A percentile compares a stretch with the other conserved stretches of the same genome.
Evolutionary conservation across 495 filamentous ascomycete genomes (phyloP).

Genomic region (Jackrogersella minutella): DNA sequence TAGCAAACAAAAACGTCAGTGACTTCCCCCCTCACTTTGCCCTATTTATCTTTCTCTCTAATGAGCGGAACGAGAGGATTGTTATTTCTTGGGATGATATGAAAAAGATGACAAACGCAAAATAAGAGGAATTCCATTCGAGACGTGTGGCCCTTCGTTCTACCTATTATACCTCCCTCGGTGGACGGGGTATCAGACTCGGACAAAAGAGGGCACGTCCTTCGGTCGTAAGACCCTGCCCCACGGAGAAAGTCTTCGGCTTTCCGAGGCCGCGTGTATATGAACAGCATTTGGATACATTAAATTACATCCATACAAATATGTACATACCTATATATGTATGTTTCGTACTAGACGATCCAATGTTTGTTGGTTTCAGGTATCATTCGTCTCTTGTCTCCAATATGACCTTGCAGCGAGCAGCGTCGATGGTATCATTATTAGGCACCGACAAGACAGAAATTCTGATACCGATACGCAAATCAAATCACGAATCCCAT

Average conservation of each 20-base stretch:
- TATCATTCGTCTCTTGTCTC: neutral
- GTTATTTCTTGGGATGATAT: neutral
- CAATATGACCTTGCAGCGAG: neutral
- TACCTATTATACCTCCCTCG: slow-evolving; percentile 30
- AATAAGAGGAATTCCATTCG: slow-evolving; percentile 32
- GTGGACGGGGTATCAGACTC: slow-evolving; percentile 37
- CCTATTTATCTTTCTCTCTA: neutral
- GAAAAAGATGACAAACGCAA: slow-evolving; percentile 30
- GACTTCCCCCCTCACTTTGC: neutral
- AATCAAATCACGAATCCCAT: too few species aligned
- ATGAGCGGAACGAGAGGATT: neutral
- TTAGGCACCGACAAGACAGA: neutral
- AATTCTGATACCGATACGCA: neutral
- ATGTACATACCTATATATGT: too few species aligned
- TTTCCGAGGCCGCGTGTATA: slow-evolving; percentile 14
- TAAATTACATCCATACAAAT: too few species aligned
- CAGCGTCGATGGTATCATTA: neutral
- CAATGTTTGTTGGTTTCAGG: neutral
- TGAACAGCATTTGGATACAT: too few species aligned
- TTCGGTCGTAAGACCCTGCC: slow-evolving; percentile 19
- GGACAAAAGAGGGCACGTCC: slow-evolving; percentile 35
- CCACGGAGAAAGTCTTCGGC: slow-evolving; percentile 9
- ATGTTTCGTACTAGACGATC: too few species aligned
- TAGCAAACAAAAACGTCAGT: neutral
- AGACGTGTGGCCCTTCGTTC: neutral